A percentile compares a stretch with the other conserved stretches of the same genome.
phyloP scores from a whole-genome alignment of 352 stramenopile genomes.

The Phytophthora pini region DNA sequence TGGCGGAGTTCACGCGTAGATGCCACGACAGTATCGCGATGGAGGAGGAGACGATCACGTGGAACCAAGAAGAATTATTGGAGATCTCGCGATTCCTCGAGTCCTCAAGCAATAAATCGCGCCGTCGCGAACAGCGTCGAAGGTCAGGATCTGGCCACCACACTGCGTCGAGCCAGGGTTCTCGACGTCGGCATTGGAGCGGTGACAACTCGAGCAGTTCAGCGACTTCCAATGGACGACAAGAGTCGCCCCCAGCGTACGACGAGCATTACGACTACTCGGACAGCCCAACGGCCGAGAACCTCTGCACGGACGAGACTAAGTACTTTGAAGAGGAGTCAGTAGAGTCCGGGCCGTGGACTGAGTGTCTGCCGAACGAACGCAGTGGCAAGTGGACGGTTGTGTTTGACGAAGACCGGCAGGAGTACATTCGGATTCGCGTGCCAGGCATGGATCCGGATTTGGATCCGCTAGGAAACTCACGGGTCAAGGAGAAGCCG shows the following conservation, averaged over 20 bases:
- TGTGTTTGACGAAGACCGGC: slow-evolving; percentile 39
- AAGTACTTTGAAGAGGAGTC: slow-evolving; percentile 25
- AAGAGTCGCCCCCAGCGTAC: slow-evolving; percentile 10
- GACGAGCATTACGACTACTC: slow-evolving; percentile 25
- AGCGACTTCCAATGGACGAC: slow-evolving; percentile 20
- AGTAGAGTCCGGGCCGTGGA: slow-evolving; percentile 32
- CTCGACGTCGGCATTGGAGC: slow-evolving; percentile 12
- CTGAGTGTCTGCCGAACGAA: slow-evolving; percentile 28
- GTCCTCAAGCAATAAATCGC: slow-evolving; percentile 24
- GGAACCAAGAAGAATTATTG: slow-evolving; percentile 48
- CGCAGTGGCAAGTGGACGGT: slow-evolving; percentile 22
- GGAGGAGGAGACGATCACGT: slow-evolving; percentile 30
- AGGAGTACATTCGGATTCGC: slow-evolving; percentile 35
- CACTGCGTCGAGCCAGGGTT: slow-evolving; percentile 14
- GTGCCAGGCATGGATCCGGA: slow-evolving; percentile 28
- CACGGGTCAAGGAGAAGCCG: slow-evolving; percentile 23
- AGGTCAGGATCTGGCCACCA: slow-evolving; percentile 18
- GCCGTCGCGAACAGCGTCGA: slow-evolving; percentile 22
- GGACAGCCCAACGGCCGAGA: slow-evolving; percentile 19
- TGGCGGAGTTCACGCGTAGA: slow-evolving; percentile 35
- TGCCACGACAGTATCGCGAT: slow-evolving; percentile 31
- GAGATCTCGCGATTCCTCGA: slow-evolving; percentile 39
- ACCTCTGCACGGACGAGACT: slow-evolving; percentile 20
- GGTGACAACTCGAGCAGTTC: slow-evolving; percentile 30
- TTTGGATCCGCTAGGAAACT: slow-evolving; percentile 6